Base-by-base conservation (phyloP, 2,329 filamentous ascomycete genomes). In the Colletotrichum gloeosporioides region DNA sequence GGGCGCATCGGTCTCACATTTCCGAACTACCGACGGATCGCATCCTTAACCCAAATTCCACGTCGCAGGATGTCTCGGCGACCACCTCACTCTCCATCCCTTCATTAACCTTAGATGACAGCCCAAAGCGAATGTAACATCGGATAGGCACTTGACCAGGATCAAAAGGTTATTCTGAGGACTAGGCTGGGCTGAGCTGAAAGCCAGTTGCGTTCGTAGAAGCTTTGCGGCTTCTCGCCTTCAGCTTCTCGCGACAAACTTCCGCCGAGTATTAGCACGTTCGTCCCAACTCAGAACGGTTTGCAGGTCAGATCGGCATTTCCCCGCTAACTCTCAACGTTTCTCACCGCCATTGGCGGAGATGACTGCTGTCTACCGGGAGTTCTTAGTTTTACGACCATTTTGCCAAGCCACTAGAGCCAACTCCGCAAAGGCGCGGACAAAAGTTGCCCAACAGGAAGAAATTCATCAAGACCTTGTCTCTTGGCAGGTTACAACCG, bases 381-480 rank as follows among this genome's bases (percentile, higher is more conserved):
- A 63, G 53, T 75, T 36, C 49, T 31, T 62, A 32, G 31, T 39
- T 70, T 66, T 29, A 39, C 55, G 9, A 25, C 55, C 34, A 62
- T 44, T 53, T 66, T 39, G 73, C 73, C 73, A 73, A 76, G 73
- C 36, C 69, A 34, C 73, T 67, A 73, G 44, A 27, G 55, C 67
- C 70, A 63, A 32, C 73, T 39, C 63, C 39, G 53, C 16, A 18
- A 31, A 57, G 66, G 16, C 39, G 32, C 62, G 36, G 73, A 34
- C 49, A 53, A 32, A 53, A 72, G 68, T 70, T 49, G 44, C 36
- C 69, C 44, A 63, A 67, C 25, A 71, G 22, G 62, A 72, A 72
- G 27, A 74, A 63, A 61, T 69, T 66, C 25, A 31, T 29, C 32
- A 22, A 62, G n/a, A 39, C 31, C 32, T 64, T 64, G 61, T 39